These are phyloP conservation scores for Hymenoscyphus scutula DNA, from an alignment of 2,329 filamentous ascomycete species.

Conservation along the genomic window DNA sequence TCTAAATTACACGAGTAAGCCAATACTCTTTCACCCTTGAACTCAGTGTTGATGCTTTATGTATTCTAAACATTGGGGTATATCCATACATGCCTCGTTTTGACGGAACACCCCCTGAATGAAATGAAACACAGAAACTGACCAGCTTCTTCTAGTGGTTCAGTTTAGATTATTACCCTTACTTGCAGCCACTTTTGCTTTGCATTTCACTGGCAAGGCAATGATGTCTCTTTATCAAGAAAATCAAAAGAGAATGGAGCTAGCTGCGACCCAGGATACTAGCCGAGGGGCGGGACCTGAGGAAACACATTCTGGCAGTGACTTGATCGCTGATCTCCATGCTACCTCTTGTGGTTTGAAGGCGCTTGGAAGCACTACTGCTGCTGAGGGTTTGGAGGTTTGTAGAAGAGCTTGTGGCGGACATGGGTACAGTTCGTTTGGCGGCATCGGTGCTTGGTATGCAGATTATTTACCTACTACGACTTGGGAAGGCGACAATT, in stretches of 20 bases:
- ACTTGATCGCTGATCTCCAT: conserved; percentile 70
- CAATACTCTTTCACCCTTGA: too few relatives aligned
- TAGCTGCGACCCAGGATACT: conserved; percentile 40
- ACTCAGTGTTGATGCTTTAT: too few relatives aligned
- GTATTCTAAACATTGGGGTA: too few relatives aligned
- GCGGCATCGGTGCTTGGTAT: conserved; percentile 73
- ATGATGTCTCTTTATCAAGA: conserved; percentile 74
- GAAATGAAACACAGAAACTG: neutral
- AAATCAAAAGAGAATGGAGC: conserved; percentile 65
- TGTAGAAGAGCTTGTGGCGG: conserved; percentile 75
- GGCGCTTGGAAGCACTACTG: conserved; percentile 67
- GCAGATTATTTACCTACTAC: conserved; percentile 70
- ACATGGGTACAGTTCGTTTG: conserved; percentile 73
- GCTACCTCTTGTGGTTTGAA: conserved; percentile 76
- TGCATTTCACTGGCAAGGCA: conserved; percentile 73
- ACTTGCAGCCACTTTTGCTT: conserved; percentile 71
- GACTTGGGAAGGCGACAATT: conserved; percentile 66
- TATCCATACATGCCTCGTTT: too few relatives aligned
- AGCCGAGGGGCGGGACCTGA: conserved; percentile 64
- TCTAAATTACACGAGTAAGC: conserved; percentile 66
- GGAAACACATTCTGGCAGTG: conserved; percentile 62
- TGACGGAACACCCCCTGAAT: too few relatives aligned
- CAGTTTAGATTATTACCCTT: conserved; percentile 71
- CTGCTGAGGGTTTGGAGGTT: conserved; percentile 71
- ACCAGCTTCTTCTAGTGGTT: conserved; percentile 47